phyloP scores from a whole-genome alignment of 257 asterid species.

The Petunia axillaris region DNA sequence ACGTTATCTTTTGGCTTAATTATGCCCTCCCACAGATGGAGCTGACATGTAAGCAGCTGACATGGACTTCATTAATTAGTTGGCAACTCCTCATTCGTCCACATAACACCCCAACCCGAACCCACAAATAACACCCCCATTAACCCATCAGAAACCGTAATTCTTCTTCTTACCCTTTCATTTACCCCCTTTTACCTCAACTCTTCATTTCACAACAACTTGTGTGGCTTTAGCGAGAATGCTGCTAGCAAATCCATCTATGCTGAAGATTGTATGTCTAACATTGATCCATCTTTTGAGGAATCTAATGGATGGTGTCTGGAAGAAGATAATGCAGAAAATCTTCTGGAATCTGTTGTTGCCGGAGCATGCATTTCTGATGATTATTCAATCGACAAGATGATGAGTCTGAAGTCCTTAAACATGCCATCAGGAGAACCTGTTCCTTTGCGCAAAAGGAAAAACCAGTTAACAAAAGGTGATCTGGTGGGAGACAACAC shows the following conservation, averaged over 20 bases:
- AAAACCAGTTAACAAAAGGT: constrained; percentile 35
- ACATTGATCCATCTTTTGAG: constrained; percentile 36
- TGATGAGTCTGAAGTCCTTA: constrained; percentile 39
- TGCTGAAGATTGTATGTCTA: constrained; percentile 32
- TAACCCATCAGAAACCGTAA: too few species aligned
- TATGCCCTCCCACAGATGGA: too few species aligned
- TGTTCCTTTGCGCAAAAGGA: constrained; percentile 39
- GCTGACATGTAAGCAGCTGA: too few species aligned
- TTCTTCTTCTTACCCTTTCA: too few species aligned
- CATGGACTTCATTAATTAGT: too few species aligned
- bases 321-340: constrained; percentile 42
- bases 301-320: constrained; percentile 40
- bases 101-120: too few species aligned
- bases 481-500: constrained; percentile 39
- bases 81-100: too few species aligned
- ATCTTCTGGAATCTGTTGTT: constrained; percentile 49
- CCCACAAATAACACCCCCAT: too few species aligned
- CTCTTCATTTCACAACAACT: constrained; percentile 8
- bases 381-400: constrained; percentile 41
- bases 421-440: constrained; percentile 32
- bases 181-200: too few species aligned
- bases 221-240: constrained; percentile 37
- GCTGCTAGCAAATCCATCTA: constrained; percentile 31
- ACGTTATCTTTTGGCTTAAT: too few species aligned
- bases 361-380: constrained; percentile 41